Conservation (phyloP, 2,329 filamentous ascomycete species). For the Coleophoma eucalyptorum region DNA sequence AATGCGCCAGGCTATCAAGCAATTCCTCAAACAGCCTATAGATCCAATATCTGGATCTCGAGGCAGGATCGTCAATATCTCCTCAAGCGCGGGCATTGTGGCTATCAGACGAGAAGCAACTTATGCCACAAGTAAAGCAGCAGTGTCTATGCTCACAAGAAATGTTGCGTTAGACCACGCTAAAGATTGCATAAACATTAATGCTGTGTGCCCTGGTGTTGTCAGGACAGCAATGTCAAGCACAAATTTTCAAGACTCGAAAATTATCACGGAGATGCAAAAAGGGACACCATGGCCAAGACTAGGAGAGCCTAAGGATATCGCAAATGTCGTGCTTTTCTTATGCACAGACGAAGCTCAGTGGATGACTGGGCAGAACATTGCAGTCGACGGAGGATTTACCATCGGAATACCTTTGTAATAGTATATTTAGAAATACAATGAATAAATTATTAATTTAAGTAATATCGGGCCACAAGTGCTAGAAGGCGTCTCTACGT, state of each 20-base stretch:
- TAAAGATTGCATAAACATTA: neutral
- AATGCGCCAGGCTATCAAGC: neutral
- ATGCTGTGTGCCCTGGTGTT: slow-evolving; percentile 1
- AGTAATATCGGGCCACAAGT: no score
- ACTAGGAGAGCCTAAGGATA: neutral
- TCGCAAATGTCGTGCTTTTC: neutral
- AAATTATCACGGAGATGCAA: neutral
- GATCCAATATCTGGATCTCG: slow-evolving; percentile 3
- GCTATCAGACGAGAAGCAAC: slow-evolving; percentile 2
- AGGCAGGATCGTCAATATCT: slow-evolving; percentile 21
- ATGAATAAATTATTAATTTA: no score
- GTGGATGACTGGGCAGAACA: neutral
- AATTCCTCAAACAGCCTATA: neutral
- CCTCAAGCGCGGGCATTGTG: slow-evolving; percentile 13
- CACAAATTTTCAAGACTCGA: neutral
- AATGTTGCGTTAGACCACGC: neutral
- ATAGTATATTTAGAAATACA: no score
- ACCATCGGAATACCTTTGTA: slow-evolving; percentile 3
- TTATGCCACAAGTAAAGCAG: slow-evolving; percentile 20
- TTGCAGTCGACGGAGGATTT: neutral
- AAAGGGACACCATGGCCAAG: neutral
- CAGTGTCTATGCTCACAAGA: slow-evolving; percentile 14
- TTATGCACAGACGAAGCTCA: neutral
- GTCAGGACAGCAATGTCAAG: neutral
- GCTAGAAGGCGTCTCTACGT: no score